Base-by-base conservation (phyloP, 495 filamentous ascomycete species). In the Antarctomyces pellizariae region DNA sequence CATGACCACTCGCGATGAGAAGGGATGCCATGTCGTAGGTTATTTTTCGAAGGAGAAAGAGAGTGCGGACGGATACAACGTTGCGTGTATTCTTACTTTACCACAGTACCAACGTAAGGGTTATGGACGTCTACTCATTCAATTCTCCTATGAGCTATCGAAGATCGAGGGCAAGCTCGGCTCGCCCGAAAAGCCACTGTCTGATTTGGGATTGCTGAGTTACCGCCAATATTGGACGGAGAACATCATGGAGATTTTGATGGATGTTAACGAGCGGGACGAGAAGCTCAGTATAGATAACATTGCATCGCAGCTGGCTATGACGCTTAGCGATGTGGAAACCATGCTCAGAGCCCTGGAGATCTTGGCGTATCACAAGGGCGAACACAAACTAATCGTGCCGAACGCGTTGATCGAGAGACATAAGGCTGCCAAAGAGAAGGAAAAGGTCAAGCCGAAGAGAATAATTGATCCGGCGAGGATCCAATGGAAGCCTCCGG, bases 1-100 rank as follows among this genome's bases (percentile, higher is more conserved):
- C 62, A 97, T 97, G 86, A 75, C 68, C 28, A 74, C 67, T 8
- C 67, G 80, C 29, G 75, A 78, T 33, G 72, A 77, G 24, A 73
- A 72, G 26, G 86, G 86, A 6, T 84, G 72, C 44, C 86, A 95
- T 43, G 59, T 97, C 0, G 76, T 95, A 26, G 86, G 86, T 29
- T 97, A 91, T 45, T 97, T 97, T 48, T 84, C 75, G 37, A 97
- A 97, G 46, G 86, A 97, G 52, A 97, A 97, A 35, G 89, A 95
- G 45, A 78, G 71, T 17, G 79, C 79, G 1, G 86, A 95, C 28
- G 78, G 75, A 12, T 97, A 95, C 55, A 97, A 97, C 49, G 67
- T 97, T 11, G 89, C 86, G 9, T 97, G 86, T 59, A 97, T 97
- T 48, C 54, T 95, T 33, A 95, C 89, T 0, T 58, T 97, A 0